phyloP scores from a whole-genome alignment of 2,329 filamentous ascomycete species.

The Fusarium virguliforme region DNA sequence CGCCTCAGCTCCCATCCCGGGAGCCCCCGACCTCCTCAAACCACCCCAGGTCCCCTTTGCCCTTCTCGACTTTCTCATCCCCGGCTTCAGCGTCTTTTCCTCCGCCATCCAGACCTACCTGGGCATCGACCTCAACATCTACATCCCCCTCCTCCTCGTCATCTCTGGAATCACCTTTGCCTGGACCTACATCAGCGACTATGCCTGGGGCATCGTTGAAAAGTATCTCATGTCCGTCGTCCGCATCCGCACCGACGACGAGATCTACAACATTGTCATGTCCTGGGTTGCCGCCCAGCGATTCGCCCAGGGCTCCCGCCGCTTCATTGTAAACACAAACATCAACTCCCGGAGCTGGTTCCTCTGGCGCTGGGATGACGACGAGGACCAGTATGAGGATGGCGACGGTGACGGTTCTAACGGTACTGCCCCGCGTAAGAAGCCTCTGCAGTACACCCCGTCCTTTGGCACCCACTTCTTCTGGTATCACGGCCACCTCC shows the following conservation, averaged over 20 bases:
- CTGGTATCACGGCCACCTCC: slow-evolving; percentile 73
- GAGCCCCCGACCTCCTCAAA: slow-evolving; percentile 14
- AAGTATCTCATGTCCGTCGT: slow-evolving; percentile 76
- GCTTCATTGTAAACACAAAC: slow-evolving; percentile 77
- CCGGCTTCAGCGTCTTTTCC: slow-evolving; percentile 74
- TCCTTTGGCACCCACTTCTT: slow-evolving; percentile 79
- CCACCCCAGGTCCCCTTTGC: slow-evolving; percentile 58
- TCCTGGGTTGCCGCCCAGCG: slow-evolving; percentile 76
- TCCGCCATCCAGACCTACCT: slow-evolving; percentile 69
- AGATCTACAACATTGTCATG: slow-evolving; percentile 82
- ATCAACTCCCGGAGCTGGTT: slow-evolving; percentile 69
- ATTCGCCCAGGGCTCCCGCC: slow-evolving; percentile 72
- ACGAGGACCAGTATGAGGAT: slow-evolving; percentile 64
- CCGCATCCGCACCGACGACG: slow-evolving; percentile 78
- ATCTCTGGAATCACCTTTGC: slow-evolving; percentile 65
- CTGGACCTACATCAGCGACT: slow-evolving; percentile 68
- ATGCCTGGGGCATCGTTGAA: slow-evolving; percentile 65
- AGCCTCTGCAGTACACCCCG: slow-evolving; percentile 75
- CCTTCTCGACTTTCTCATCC: slow-evolving; percentile 76
- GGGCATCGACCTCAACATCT: slow-evolving; percentile 74
- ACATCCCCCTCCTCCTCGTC: slow-evolving; percentile 72
- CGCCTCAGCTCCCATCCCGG: slow-evolving; percentile 35
- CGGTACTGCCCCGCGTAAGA: slow-evolving; percentile 58
- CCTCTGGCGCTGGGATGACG: slow-evolving; percentile 62
- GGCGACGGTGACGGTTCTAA: slow-evolving; percentile 53